phyloP scores from a whole-genome alignment of 768 basidiomycete species.

The Termitomyces sp. region DNA sequence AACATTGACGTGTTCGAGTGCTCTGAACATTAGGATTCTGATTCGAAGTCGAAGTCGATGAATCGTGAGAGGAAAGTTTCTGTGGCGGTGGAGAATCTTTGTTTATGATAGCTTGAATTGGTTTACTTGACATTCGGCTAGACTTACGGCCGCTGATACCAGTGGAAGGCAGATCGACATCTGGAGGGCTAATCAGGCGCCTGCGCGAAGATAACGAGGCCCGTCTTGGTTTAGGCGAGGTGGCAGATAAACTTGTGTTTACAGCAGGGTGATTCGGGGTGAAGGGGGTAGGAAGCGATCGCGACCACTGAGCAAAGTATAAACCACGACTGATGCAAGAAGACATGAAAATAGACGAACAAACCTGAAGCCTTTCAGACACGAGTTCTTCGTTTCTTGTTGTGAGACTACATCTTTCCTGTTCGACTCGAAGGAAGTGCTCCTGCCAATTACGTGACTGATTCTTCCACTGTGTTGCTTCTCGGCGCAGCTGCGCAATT shows the following conservation, averaged over 20 bases:
- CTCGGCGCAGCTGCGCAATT: constrained; percentile 56
- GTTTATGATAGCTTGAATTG: constrained; percentile 2
- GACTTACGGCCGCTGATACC: constrained; percentile 11
- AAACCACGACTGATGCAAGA: constrained; percentile 3
- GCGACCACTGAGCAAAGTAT: constrained; percentile 9
- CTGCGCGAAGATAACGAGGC: constrained; percentile 24
- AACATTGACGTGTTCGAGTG: constrained; percentile 6
- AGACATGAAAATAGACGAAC: constrained; percentile 13
- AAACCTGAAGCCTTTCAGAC: constrained; percentile 41
- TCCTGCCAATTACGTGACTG: constrained; percentile 79
- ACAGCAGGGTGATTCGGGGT: constrained; percentile 27
- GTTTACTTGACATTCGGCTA: constrained; percentile 6
- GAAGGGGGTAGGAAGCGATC: constrained; percentile 18
- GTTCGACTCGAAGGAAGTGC: constrained; percentile 69
- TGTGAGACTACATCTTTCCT: constrained; percentile 56
- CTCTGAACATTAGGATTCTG: not conserved
- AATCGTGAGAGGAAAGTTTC: not conserved
- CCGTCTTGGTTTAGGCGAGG: constrained; percentile 24
- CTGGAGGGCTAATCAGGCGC: constrained; percentile 19
- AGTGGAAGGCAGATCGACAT: constrained; percentile 19
- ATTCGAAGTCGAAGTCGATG: not conserved
- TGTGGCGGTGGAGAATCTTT: constrained; percentile 2
- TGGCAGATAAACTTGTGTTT: constrained; percentile 21
- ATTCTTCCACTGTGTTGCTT: constrained; percentile 68
- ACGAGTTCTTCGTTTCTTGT: constrained; percentile 56